Percentiles rank a stretch among this genome's conserved stretches.
Evolutionary conservation across 2,329 filamentous ascomycete genomes (phyloP).

Genomic region (Xylaria sp.): DNA sequence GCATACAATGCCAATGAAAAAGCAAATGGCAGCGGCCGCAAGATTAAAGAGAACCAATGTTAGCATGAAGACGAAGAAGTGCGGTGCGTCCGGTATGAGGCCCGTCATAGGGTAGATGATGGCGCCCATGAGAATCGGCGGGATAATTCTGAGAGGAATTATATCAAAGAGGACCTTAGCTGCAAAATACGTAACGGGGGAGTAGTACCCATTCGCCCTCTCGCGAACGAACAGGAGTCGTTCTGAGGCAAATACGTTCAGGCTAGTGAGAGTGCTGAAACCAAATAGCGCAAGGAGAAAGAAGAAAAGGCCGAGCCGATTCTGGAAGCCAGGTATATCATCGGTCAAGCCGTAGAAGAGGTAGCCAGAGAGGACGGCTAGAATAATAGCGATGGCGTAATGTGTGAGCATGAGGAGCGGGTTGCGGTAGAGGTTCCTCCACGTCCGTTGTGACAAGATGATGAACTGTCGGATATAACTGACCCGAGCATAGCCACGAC

Average conservation of each 20-base stretch:
- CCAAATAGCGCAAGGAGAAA: conserved; percentile 96
- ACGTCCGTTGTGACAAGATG: conserved; percentile 90
- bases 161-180: conserved; percentile 99
- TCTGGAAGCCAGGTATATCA: conserved; percentile 97
- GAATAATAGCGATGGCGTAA: conserved; percentile 94
- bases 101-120: conserved; percentile 99
- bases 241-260: conserved; percentile 94
- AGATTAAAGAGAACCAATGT: conserved; percentile 96
- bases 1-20: conserved; percentile 97
- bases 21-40: conserved; percentile 89
- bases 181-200: conserved; percentile 91
- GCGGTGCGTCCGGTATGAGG: conserved; percentile 79
- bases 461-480: conserved; percentile 84
- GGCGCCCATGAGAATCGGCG: conserved; percentile 92
- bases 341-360: conserved; percentile 97
- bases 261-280: conserved; percentile 93
- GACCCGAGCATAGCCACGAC: conserved; percentile 85
- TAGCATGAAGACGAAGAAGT: conserved; percentile 92
- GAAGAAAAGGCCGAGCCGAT: conserved; percentile 96
- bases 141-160: conserved; percentile 90
- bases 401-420: conserved; percentile 98
- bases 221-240: conserved; percentile 91
- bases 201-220: conserved; percentile 95
- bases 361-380: conserved; percentile 94
- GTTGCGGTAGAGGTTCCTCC: conserved; percentile 97